Percentiles rank a stretch among this genome's conserved stretches.
Evolutionary conservation across 2,329 filamentous ascomycete species (phyloP).

Genomic region (Colletotrichum truncatum): DNA sequence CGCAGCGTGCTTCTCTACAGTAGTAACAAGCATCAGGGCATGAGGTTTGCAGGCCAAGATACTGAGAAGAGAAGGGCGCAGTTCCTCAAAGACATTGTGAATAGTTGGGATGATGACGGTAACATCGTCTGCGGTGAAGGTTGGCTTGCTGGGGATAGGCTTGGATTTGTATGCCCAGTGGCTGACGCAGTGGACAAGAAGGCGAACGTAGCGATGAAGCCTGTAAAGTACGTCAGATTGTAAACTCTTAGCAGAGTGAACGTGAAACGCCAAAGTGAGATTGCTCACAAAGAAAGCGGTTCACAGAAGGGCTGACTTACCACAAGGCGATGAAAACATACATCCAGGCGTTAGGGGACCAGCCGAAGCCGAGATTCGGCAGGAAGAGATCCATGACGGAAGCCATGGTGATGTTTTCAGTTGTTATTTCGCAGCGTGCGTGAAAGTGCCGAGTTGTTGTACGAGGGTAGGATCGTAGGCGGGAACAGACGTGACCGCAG

Average conservation of each 20-base stretch:
- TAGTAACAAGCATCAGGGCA: slow-evolving; percentile 87
- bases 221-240: slow-evolving; percentile 54
- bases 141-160: slow-evolving; percentile 83
- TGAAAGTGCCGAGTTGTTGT: background rate
- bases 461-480: background rate
- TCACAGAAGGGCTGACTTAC: slow-evolving; percentile 46
- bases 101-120: slow-evolving; percentile 95
- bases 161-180: slow-evolving; percentile 90
- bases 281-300: background rate
- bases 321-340: slow-evolving; percentile 45
- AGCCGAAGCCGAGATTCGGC: slow-evolving; percentile 24
- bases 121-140: slow-evolving; percentile 82
- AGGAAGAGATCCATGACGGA: slow-evolving; percentile 26
- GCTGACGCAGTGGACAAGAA: slow-evolving; percentile 85
- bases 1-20: slow-evolving; percentile 78
- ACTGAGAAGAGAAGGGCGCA: slow-evolving; percentile 82
- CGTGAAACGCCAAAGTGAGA: background rate
- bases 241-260: background rate
- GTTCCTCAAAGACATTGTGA: slow-evolving; percentile 84
- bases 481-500: background rate
- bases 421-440: background rate
- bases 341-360: slow-evolving; percentile 30
- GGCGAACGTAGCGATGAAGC: slow-evolving; percentile 86
- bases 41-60: slow-evolving; percentile 75
- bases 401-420: slow-evolving; percentile 3